phyloP scores from a whole-genome alignment of 2,329 filamentous ascomycete species.

The Xylaria sp. region DNA sequence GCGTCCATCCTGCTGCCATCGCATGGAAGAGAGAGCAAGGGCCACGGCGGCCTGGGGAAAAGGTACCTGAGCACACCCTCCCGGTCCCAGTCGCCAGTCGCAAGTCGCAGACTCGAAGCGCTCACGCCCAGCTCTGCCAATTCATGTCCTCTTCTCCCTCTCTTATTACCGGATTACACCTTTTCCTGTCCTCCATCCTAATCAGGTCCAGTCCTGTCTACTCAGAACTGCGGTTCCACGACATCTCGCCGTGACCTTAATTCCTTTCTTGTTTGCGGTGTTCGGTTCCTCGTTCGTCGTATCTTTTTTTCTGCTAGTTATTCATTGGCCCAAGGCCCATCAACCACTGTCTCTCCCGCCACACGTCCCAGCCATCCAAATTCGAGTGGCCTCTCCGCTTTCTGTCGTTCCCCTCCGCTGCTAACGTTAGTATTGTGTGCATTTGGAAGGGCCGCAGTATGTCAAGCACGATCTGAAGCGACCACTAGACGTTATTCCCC shows the following conservation, averaged over 20 bases:
- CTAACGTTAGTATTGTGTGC: slow-evolving; percentile 7
- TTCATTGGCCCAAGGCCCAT: slow-evolving; percentile 14
- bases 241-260: slow-evolving; percentile 31
- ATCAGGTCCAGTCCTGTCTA: slow-evolving; percentile 18
- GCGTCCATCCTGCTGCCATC: background rate
- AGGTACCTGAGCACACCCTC: background rate
- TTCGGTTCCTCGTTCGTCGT: slow-evolving; percentile 27
- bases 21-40: background rate
- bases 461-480: slow-evolving; percentile 25
- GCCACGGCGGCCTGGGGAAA: background rate
- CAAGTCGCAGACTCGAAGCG: too few species aligned
- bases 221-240: slow-evolving; percentile 33
- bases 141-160: background rate
- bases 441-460: slow-evolving; percentile 5
- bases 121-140: background rate
- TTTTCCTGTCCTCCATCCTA: slow-evolving; percentile 25
- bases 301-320: slow-evolving; percentile 21
- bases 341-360: slow-evolving; percentile 8
- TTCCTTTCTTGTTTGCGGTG: slow-evolving; percentile 24
- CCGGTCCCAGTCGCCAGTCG: too few species aligned
- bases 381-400: slow-evolving; percentile 2
- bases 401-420: slow-evolving; percentile 13
- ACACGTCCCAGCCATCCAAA: slow-evolving; percentile 11
- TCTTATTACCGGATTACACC: slow-evolving; percentile 11
- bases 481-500: slow-evolving; percentile 13